Evolutionary conservation across 176 grass and related monocot species (phyloP), one percentile per base, ranked within the genome.

Genomic region (Paspalum vaginatum): DNA sequence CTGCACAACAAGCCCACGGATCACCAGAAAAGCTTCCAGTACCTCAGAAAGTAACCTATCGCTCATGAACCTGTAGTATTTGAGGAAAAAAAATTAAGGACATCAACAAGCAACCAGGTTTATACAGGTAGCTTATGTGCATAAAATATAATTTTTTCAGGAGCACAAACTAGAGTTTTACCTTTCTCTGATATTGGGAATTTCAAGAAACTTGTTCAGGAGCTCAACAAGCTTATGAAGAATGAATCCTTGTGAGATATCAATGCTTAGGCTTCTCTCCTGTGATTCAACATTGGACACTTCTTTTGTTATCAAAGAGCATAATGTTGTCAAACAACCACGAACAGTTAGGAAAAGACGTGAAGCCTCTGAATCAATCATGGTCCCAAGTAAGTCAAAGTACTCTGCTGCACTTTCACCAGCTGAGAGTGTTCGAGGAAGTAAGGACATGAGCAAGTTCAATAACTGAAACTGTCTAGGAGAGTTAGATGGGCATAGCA

Each of bases 201-300:
- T 87, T 79, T 98, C 95, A 81, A 98, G 92, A 87, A 98, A 98
- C 56, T 98, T 98, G 82, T 92, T 91, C 50, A 98, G 84, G 65
- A 98, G 77, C 81, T 98, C 95, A 78, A 98, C 83, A 81, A 98
- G 92, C 75, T 93, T 98, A 73, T 95, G 92, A 59, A 98, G 95
- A 83, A 92, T 93, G 79, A 95, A 98, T 85, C 95, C 95, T 78
- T 95, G 95, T 59, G 95, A 98, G 77, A 98, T 92, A 78, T 98
- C 95, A 77, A 93, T 94, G 42, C 86, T 92, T 48, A 95, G 81
- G 65, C 90, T 98, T 88, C 90, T 98, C 86, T 98, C 95, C 54
- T 91, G 95, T 32, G 95, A 98, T 87, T 98, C 92, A 62, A 95
- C 78, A 93, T 95, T 94, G 27, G 77, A 80, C 17, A 93, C 92